phyloP scores from a whole-genome alignment of 2,329 filamentous ascomycete species.

The Albifimbria verrucaria region DNA sequence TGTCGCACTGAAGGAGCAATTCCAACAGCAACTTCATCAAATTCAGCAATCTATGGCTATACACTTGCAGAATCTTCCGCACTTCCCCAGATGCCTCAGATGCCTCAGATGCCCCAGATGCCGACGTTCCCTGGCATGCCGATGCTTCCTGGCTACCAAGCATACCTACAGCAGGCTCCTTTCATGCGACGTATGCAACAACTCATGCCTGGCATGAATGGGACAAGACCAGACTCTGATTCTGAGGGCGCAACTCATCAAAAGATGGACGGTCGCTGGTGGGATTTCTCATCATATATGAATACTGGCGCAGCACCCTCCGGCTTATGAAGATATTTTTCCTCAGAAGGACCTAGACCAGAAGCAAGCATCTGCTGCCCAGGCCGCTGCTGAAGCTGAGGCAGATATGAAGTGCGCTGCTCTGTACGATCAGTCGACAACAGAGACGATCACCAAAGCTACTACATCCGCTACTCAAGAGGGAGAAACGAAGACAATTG shows the following conservation, averaged over 20 bases:
- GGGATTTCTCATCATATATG: slow-evolving; percentile 58
- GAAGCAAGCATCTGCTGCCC: slow-evolving; percentile 56
- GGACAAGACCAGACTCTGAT: slow-evolving; percentile 46
- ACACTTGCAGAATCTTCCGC: slow-evolving; percentile 56
- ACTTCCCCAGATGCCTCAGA: slow-evolving; percentile 54
- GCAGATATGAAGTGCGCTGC: slow-evolving; percentile 56
- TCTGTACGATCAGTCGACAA: slow-evolving; percentile 44
- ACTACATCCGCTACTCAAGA: slow-evolving; percentile 23
- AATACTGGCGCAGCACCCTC: slow-evolving; percentile 55
- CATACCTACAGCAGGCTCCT: slow-evolving; percentile 54
- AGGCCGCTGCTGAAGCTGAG: slow-evolving; percentile 55
- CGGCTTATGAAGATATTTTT: slow-evolving; percentile 77
- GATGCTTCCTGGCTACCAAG: slow-evolving; percentile 68
- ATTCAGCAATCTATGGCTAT: slow-evolving; percentile 69
- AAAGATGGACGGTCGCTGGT: slow-evolving; percentile 59
- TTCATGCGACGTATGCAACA: slow-evolving; percentile 72
- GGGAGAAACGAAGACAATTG: slow-evolving; percentile 32
- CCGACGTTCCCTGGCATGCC: slow-evolving; percentile 55
- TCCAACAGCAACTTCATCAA: slow-evolving; percentile 71
- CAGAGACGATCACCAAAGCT: slow-evolving; percentile 26
- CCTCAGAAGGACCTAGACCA: slow-evolving; percentile 52
- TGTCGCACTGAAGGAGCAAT: slow-evolving; percentile 68
- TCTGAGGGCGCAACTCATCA: slow-evolving; percentile 26
- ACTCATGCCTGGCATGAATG: slow-evolving; percentile 63
- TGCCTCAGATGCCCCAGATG: slow-evolving; percentile 63